Evolutionary conservation across 768 basidiomycete genomes (phyloP).

Genomic region (Sporobolomyces roseus): DNA sequence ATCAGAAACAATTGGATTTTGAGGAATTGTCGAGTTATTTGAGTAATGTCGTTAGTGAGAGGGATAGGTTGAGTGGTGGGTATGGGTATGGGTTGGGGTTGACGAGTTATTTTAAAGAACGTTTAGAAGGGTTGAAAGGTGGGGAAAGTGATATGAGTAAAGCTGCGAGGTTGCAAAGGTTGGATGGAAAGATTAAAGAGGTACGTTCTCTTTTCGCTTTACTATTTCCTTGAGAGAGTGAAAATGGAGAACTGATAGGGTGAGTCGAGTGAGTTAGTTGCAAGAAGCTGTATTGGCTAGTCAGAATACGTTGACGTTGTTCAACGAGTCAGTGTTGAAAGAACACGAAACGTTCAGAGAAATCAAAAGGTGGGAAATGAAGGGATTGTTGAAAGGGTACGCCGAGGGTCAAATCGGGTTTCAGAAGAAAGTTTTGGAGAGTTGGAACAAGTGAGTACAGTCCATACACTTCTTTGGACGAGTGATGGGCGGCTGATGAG

Average conservation of each 20-base stretch:
- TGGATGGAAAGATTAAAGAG: slow-evolving; percentile 94
- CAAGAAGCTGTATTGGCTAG: slow-evolving; percentile 94
- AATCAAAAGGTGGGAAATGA: slow-evolving; percentile 93
- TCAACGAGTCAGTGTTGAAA: slow-evolving; percentile 87
- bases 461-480: neutral
- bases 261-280: slow-evolving; percentile 55
- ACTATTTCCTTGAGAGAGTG: neutral
- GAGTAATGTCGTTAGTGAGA: slow-evolving; percentile 83
- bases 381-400: slow-evolving; percentile 80
- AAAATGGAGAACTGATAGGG: neutral
- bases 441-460: slow-evolving; percentile 32
- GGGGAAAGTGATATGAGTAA: slow-evolving; percentile 88
- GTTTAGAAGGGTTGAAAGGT: slow-evolving; percentile 74
- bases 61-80: slow-evolving; percentile 84
- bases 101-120: slow-evolving; percentile 81
- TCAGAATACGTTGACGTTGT: slow-evolving; percentile 92
- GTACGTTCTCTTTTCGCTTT: slow-evolving; percentile 52
- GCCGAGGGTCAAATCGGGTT: slow-evolving; percentile 95
- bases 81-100: slow-evolving; percentile 72
- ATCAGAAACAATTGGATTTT: slow-evolving; percentile 98
- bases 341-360: slow-evolving; percentile 88
- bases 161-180: slow-evolving; percentile 86
- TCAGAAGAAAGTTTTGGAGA: slow-evolving; percentile 52
- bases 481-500: neutral
- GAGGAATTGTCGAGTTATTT: slow-evolving; percentile 95